Evolutionary conservation across 2,329 filamentous ascomycete species (phyloP).

Genomic region (Colletotrichum orchidophilum): DNA sequence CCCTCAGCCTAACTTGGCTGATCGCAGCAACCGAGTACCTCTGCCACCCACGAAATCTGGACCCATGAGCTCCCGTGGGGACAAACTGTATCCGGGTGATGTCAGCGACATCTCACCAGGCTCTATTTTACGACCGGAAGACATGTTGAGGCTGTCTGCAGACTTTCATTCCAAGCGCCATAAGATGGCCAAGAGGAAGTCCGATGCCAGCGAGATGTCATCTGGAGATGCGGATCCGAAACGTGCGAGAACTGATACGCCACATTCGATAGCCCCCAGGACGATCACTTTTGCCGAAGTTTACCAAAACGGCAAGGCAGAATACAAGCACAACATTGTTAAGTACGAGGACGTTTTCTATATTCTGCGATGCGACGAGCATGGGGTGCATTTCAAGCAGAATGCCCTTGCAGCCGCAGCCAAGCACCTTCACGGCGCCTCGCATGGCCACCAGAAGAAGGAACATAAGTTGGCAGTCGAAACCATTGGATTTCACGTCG

Average conservation of each 20-base stretch:
- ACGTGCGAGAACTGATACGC: conserved; percentile 1
- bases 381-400: conserved; percentile 35
- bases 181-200: conserved; percentile 16
- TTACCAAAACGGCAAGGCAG: conserved; percentile 34
- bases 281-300: conserved; percentile 37
- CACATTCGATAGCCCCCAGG: neutral
- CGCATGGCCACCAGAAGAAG: conserved; percentile 30
- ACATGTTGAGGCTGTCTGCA: neutral
- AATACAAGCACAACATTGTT: conserved; percentile 35
- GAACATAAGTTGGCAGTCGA: conserved; percentile 26
- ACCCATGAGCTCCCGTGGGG: neutral
- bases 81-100: neutral
- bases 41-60: neutral
- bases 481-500: conserved; percentile 32
- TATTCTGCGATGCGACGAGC: conserved; percentile 36
- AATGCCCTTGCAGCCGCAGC: conserved; percentile 32
- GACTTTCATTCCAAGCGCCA: conserved; percentile 1
- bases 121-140: neutral
- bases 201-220: neutral
- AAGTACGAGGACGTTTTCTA: conserved; percentile 33
- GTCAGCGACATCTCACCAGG: neutral
- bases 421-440: conserved; percentile 32
- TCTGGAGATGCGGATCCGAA: conserved; percentile 1
- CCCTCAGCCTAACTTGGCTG: neutral
- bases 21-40: neutral